phyloP scores from a whole-genome alignment of 2,329 filamentous ascomycete genomes.

The Aspergillus chevalieri region DNA sequence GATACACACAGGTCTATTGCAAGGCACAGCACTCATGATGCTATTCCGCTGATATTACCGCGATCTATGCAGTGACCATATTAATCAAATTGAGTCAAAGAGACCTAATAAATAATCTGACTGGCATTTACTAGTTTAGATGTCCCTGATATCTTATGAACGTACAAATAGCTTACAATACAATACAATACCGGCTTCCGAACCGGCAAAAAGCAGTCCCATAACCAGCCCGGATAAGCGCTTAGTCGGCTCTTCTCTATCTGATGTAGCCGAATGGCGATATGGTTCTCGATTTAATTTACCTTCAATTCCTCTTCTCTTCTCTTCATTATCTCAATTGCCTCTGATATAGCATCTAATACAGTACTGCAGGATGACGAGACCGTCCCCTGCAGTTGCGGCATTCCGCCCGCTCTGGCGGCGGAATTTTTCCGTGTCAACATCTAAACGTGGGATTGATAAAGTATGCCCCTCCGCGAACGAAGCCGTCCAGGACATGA shows the following conservation, averaged over 20 bases:
- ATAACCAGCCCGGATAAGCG: slow-evolving; percentile 16
- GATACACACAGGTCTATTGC: not conserved
- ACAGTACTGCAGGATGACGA: slow-evolving; percentile 12
- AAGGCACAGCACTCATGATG: not conserved
- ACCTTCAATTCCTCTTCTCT: slow-evolving; percentile 3
- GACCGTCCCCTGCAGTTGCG: slow-evolving; percentile 24
- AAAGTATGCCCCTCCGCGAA: slow-evolving; percentile 66
- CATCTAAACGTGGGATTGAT: slow-evolving; percentile 62
- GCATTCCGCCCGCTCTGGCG: slow-evolving; percentile 30
- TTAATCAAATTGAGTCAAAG: too few species aligned
- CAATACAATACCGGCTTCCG: slow-evolving; percentile 7
- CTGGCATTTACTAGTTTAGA: not conserved
- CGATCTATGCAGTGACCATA: not conserved
- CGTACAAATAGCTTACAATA: not conserved
- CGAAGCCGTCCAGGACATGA: slow-evolving; percentile 65
- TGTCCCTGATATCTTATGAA: not conserved
- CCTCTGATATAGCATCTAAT: not conserved
- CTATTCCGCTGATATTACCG: not conserved
- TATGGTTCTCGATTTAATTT: slow-evolving; percentile 1
- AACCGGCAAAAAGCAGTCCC: slow-evolving; percentile 11
- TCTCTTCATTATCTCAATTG: not conserved
- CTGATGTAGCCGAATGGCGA: slow-evolving; percentile 12
- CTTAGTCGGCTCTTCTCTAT: slow-evolving; percentile 20
- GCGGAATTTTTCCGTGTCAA: slow-evolving; percentile 61
- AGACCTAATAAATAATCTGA: not conserved